These are phyloP conservation scores for Odontarrhena argentea DNA, from an alignment of 345 rosid genomes.

Conservation along the genomic window DNA sequence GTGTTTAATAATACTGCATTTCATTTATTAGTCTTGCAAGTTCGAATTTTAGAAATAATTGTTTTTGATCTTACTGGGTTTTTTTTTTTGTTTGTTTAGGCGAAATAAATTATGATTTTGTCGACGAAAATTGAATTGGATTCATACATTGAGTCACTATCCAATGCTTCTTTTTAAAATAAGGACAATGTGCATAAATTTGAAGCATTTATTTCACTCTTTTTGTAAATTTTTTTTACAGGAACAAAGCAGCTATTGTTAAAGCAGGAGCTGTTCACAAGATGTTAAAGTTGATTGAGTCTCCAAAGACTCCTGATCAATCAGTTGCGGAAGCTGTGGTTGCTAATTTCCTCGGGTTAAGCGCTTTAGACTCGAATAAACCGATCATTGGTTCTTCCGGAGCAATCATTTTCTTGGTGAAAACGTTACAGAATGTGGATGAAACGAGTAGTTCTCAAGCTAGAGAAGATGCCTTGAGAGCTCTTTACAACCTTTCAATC, in stretches of 20 bases:
- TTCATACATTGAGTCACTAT: constrained; percentile 4
- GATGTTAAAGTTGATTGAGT: constrained; percentile 81
- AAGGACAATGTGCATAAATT: constrained; percentile 19
- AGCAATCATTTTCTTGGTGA: constrained; percentile 77
- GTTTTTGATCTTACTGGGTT: not conserved
- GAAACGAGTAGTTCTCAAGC: constrained; percentile 58
- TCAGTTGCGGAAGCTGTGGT: constrained; percentile 77
- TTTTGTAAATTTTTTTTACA: constrained; percentile 36
- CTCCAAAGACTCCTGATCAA: constrained; percentile 49
- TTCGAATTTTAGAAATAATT: too few relatives aligned
- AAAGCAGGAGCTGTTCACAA: constrained; percentile 96
- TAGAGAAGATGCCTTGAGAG: constrained; percentile 82
- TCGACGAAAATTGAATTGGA: constrained; percentile 13
- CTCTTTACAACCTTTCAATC: constrained; percentile 87
- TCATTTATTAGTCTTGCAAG: not conserved
- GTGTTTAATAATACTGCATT: too few relatives aligned
- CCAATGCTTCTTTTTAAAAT: not conserved
- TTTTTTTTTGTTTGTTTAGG: constrained; percentile 19
- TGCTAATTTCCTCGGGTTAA: constrained; percentile 91
- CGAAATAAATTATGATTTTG: constrained; percentile 21
- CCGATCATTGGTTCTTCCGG: constrained; percentile 91
- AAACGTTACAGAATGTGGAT: constrained; percentile 51
- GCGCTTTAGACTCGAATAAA: constrained; percentile 87
- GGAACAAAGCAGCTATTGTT: constrained; percentile 99
- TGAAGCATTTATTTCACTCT: constrained; percentile 29